Evolutionary conservation across 345 rosid species (phyloP).

Genomic region (Kernera saxatilis): DNA sequence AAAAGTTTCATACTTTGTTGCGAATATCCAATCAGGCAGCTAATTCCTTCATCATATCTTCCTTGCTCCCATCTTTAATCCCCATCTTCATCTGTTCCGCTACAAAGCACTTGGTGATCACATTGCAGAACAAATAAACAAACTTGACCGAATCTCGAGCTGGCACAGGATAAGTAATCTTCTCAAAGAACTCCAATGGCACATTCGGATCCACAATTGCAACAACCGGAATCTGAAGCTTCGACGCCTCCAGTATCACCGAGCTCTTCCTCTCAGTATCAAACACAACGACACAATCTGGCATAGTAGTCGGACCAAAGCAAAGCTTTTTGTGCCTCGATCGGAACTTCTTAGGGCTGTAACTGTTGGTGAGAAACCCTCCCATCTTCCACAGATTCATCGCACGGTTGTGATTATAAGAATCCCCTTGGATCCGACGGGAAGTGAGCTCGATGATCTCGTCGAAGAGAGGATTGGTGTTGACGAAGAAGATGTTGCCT

Average conservation of each 20-base stretch:
- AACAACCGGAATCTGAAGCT: slow-evolving; percentile 83
- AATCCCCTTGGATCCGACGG: slow-evolving; percentile 49
- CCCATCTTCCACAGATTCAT: slow-evolving; percentile 69
- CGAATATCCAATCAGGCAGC: neutral
- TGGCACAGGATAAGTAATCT: slow-evolving; percentile 83
- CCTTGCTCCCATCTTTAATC: slow-evolving; percentile 16
- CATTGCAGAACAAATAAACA: slow-evolving; percentile 87
- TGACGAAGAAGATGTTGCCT: slow-evolving; percentile 74
- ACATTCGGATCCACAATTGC: slow-evolving; percentile 77
- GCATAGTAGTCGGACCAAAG: slow-evolving; percentile 74
- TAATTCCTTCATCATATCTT: neutral
- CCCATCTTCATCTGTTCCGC: slow-evolving; percentile 62
- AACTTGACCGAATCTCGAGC: slow-evolving; percentile 92
- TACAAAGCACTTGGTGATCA: slow-evolving; percentile 82
- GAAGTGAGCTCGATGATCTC: slow-evolving; percentile 83
- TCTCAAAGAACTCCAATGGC: slow-evolving; percentile 73
- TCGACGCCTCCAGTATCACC: slow-evolving; percentile 65
- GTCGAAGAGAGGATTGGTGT: slow-evolving; percentile 86
- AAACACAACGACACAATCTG: slow-evolving; percentile 85
- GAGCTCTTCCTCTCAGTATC: slow-evolving; percentile 92
- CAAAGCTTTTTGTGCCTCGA: slow-evolving; percentile 85
- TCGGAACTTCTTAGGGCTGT: slow-evolving; percentile 86
- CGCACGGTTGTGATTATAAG: slow-evolving; percentile 50
- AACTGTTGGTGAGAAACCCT: slow-evolving; percentile 81
- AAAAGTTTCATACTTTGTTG: slow-evolving; percentile 14